These are phyloP conservation scores for Tulasnella sp. DNA, from an alignment of 768 basidiomycete genomes.

Conservation along the genomic window DNA sequence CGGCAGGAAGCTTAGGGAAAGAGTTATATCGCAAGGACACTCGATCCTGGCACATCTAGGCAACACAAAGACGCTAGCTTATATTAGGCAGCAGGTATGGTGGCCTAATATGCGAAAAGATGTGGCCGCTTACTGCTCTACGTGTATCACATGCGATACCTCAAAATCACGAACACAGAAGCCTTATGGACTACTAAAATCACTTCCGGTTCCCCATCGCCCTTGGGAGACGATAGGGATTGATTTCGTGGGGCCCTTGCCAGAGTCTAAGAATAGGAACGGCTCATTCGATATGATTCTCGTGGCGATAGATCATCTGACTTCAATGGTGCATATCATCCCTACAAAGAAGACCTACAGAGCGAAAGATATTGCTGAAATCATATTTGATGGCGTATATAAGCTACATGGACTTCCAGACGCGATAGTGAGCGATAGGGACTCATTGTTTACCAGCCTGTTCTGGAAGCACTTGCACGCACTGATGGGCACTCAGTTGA, in stretches of 20 bases:
- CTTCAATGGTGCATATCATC: conserved; percentile 12
- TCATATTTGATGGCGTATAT: conserved; percentile 9
- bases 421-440: conserved; percentile 28
- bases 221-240: conserved; percentile 35
- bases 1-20: neutral
- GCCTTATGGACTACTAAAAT: conserved; percentile 26
- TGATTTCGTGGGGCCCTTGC: conserved; percentile 34
- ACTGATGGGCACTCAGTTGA: conserved; percentile 25
- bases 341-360: neutral
- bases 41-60: conserved; percentile 5
- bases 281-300: conserved; percentile 12
- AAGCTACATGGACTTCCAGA: conserved; percentile 20
- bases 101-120: conserved; percentile 14
- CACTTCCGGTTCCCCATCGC: conserved; percentile 25
- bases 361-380: conserved; percentile 14
- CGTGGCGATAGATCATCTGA: conserved; percentile 17
- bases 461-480: conserved; percentile 29
- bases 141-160: conserved; percentile 23
- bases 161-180: conserved; percentile 20
- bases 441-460: conserved; percentile 27
- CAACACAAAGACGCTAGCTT: neutral
- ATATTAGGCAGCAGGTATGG: neutral
- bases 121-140: conserved; percentile 22
- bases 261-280: conserved; percentile 13
- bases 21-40: conserved; percentile 6